These are phyloP conservation scores for Fraxinus dipetala DNA, from an alignment of 305 asterid species.

Conservation along the genomic window DNA sequence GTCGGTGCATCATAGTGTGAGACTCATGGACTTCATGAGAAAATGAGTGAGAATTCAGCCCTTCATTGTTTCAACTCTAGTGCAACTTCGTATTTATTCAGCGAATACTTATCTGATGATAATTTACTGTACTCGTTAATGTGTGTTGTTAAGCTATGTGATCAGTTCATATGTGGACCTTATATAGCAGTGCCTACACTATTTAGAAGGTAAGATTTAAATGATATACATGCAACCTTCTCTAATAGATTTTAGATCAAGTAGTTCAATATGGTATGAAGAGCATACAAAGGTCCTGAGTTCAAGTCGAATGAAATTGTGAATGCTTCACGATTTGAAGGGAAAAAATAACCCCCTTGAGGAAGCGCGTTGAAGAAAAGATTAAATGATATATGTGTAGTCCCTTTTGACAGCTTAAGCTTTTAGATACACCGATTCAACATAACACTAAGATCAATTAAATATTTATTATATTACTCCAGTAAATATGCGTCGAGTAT, in stretches of 20 bases:
- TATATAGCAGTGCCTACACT: background rate
- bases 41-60: background rate
- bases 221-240: background rate
- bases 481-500: background rate
- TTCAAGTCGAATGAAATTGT: no score
- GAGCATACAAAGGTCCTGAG: background rate
- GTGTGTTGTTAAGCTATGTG: background rate
- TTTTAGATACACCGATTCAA: background rate
- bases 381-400: no score
- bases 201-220: background rate
- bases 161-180: background rate
- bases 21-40: background rate
- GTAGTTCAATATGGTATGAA: background rate
- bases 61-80: background rate
- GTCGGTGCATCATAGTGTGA: background rate
- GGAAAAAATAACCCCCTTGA: background rate
- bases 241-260: background rate
- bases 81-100: background rate
- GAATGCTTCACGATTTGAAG: background rate
- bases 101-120: background rate
- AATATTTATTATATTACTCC: background rate
- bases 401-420: background rate
- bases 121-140: background rate
- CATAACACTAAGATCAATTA: background rate
- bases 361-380: background rate